Evolutionary conservation across 805 yeast species (phyloP).

Genomic region (Ogataea zsoltii): DNA sequence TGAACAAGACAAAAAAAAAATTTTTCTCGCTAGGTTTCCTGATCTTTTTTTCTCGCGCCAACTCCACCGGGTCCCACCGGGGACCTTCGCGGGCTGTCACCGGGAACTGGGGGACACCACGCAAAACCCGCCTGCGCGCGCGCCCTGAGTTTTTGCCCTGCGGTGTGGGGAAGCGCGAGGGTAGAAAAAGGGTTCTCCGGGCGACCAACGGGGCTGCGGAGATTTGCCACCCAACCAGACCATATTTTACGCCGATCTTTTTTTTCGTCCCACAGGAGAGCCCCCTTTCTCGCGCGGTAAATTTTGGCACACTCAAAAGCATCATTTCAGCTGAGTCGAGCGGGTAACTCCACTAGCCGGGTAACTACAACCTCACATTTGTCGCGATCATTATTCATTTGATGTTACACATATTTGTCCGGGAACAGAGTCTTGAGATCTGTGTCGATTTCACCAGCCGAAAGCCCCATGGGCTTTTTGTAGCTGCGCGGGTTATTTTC

Average conservation of each 20-base stretch:
- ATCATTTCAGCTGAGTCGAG: no score
- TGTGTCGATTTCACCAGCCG: slow-evolving; percentile 28
- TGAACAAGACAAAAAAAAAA: slow-evolving; percentile 15
- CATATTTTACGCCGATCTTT: not conserved
- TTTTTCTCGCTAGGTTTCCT: slow-evolving; percentile 10
- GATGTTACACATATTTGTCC: not conserved
- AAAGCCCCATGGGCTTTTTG: slow-evolving; percentile 30
- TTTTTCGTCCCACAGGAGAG: not conserved
- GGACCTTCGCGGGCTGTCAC: no score
- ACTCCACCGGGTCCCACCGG: no score
- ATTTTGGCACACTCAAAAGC: not conserved
- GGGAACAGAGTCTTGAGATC: slow-evolving; percentile 23
- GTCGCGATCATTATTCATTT: not conserved
- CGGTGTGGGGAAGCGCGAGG: not conserved
- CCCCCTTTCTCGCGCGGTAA: not conserved
- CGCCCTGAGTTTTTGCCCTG: not conserved
- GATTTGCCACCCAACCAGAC: not conserved
- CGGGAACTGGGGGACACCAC: not conserved
- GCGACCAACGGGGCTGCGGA: not conserved
- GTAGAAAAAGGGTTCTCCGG: not conserved
- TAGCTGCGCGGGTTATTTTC: slow-evolving; percentile 18
- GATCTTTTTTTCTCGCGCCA: slow-evolving; percentile 2
- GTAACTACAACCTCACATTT: not conserved
- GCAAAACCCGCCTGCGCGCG: not conserved
- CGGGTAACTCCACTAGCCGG: not conserved